These are phyloP conservation scores for Phytophthora vignae DNA, from an alignment of 352 stramenopile genomes.

Conservation along the genomic window DNA sequence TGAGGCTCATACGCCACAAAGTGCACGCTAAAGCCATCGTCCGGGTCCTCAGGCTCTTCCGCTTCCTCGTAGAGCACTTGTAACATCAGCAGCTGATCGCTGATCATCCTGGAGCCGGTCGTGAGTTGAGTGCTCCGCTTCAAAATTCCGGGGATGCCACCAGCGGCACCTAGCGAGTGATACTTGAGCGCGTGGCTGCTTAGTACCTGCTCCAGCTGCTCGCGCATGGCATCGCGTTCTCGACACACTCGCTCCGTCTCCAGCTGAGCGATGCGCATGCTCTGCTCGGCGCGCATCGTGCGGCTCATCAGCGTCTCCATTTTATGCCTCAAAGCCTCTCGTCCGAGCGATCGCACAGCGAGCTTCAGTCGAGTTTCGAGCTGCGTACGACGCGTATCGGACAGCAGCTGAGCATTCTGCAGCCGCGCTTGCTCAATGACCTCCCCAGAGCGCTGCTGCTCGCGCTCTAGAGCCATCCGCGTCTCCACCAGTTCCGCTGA, in stretches of 20 bases:
- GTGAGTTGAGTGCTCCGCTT: constrained; percentile 49
- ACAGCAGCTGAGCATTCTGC: constrained; percentile 56
- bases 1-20: constrained; percentile 42
- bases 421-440: constrained; percentile 54
- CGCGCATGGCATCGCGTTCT: constrained; percentile 48
- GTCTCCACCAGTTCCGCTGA: constrained; percentile 61
- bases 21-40: constrained; percentile 46
- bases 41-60: constrained; percentile 25
- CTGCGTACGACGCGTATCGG: constrained; percentile 60
- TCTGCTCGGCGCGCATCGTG: constrained; percentile 60
- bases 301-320: constrained; percentile 63
- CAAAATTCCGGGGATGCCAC: constrained; percentile 65
- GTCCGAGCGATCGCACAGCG: constrained; percentile 65
- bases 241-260: constrained; percentile 42
- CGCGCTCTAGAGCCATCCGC: constrained; percentile 57
- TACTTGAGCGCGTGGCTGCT: constrained; percentile 65
- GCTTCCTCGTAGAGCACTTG: constrained; percentile 73
- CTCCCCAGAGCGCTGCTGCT: constrained; percentile 38
- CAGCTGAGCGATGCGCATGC: constrained; percentile 59
- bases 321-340: constrained; percentile 72
- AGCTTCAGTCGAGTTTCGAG: constrained; percentile 64
- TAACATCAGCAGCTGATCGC: constrained; percentile 54
- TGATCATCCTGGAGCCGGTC: constrained; percentile 50
- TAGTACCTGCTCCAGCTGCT: constrained; percentile 60
- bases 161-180: constrained; percentile 48